Evolutionary conservation across 2,329 filamentous ascomycete species (phyloP).

Genomic region (Fusarium luffae): DNA sequence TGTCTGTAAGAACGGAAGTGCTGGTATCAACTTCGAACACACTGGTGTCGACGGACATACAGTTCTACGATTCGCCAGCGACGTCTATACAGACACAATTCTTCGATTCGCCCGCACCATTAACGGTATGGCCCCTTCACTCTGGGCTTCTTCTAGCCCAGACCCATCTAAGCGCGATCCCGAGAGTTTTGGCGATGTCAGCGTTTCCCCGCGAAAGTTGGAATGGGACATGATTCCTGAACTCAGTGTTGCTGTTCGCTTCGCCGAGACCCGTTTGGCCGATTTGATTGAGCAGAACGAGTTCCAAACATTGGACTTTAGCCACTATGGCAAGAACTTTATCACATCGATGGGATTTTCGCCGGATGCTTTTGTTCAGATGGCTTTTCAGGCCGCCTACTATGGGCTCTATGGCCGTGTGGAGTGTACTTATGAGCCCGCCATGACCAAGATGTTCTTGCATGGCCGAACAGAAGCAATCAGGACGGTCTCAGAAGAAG

Average conservation of each 20-base stretch:
- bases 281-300: constrained; percentile 98
- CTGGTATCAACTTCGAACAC: constrained; percentile 99
- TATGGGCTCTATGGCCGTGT: constrained; percentile 95
- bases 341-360: constrained; percentile 98
- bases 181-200: constrained; percentile 90
- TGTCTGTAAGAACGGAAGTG: constrained; percentile 97
- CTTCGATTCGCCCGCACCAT: constrained; percentile 94
- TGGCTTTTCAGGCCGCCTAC: constrained; percentile 98
- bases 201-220: constrained; percentile 92
- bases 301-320: constrained; percentile 91
- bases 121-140: constrained; percentile 89
- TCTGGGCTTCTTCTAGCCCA: constrained; percentile 92
- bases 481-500: constrained; percentile 83
- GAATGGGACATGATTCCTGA: constrained; percentile 98
- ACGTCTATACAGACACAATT: constrained; percentile 97
- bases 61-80: constrained; percentile 93
- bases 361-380: constrained; percentile 96
- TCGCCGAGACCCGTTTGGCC: constrained; percentile 92
- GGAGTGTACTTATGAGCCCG: constrained; percentile 96
- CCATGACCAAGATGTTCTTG: constrained; percentile 95
- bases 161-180: constrained; percentile 94
- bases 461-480: constrained; percentile 97
- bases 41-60: constrained; percentile 98
- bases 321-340: constrained; percentile 93
- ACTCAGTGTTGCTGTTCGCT: constrained; percentile 88